Evolutionary conservation across 306 rosid species (phyloP).

Genomic region (Vigna nakashimae): DNA sequence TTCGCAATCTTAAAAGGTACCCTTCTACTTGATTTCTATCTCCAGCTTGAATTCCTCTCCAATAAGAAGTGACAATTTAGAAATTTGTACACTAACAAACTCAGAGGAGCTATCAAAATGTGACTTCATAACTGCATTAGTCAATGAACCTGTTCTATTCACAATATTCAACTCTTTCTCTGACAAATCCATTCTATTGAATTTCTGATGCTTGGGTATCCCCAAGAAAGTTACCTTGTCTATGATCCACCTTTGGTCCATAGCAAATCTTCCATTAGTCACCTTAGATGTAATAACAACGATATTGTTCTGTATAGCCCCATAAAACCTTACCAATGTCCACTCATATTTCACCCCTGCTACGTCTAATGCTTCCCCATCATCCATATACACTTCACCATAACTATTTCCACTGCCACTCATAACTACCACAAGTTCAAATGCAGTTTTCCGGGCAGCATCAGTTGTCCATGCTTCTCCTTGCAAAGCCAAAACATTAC

Average conservation of each 20-base stretch:
- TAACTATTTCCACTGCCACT: constrained; percentile 46
- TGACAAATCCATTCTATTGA: neutral
- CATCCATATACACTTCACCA: constrained; percentile 85
- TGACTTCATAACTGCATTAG: constrained; percentile 40
- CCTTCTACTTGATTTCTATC: constrained; percentile 37
- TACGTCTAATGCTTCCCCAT: constrained; percentile 70
- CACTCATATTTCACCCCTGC: constrained; percentile 60
- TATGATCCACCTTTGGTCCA: constrained; percentile 65
- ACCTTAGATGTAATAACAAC: constrained; percentile 60
- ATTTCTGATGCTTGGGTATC: constrained; percentile 49
- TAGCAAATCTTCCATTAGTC: constrained; percentile 64
- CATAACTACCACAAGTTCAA: constrained; percentile 66
- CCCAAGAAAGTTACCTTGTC: constrained; percentile 70
- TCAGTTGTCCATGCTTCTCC: constrained; percentile 69
- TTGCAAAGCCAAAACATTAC: constrained; percentile 82
- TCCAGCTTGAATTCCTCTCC: constrained; percentile 70
- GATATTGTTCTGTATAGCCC: constrained; percentile 27
- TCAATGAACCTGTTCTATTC: constrained; percentile 41
- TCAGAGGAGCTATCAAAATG: constrained; percentile 40
- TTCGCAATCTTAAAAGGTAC: neutral
- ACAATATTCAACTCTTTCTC: constrained; percentile 39
- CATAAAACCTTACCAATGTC: constrained; percentile 65
- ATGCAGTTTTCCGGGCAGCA: constrained; percentile 60
- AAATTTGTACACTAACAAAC: constrained; percentile 52
- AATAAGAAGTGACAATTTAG: constrained; percentile 61